Conservation (phyloP, 768 basidiomycete genomes). For the Hygrocybe coccinea region DNA sequence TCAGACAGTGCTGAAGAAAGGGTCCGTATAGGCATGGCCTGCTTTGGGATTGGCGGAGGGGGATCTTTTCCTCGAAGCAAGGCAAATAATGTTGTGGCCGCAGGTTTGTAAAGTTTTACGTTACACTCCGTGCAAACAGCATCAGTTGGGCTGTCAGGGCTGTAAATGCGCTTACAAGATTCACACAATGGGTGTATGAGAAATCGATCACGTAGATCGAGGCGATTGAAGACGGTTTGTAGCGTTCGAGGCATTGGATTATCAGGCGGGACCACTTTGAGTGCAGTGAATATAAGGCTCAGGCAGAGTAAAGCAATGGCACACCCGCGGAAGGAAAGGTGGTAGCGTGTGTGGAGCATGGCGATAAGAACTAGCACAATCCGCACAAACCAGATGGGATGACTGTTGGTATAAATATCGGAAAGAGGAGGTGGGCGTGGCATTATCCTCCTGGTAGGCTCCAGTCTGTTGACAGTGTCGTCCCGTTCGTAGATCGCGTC, state of each 20-base stretch:
- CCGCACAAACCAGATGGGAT: slow-evolving; percentile 13
- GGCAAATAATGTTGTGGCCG: not conserved
- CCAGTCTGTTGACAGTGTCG: no score
- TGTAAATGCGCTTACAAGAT: not conserved
- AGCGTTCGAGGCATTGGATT: slow-evolving; percentile 1
- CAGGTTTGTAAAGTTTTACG: slow-evolving; percentile 2
- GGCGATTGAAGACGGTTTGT: not conserved
- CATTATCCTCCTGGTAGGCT: no score
- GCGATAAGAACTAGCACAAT: slow-evolving; percentile 14
- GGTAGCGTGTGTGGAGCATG: slow-evolving; percentile 20
- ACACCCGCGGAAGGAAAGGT: slow-evolving; percentile 20
- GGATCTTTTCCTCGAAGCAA: not conserved
- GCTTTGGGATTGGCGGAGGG: not conserved
- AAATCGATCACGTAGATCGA: slow-evolving; percentile 3
- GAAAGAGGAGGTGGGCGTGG: not conserved
- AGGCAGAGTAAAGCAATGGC: slow-evolving; percentile 12
- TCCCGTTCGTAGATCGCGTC: no score
- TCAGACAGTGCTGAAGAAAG: slow-evolving; percentile 9
- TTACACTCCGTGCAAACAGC: slow-evolving; percentile 2
- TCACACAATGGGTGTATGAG: slow-evolving; percentile 1
- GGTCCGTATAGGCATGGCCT: slow-evolving; percentile 13
- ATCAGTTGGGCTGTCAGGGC: not conserved
- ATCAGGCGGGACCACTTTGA: not conserved
- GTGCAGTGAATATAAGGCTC: slow-evolving; percentile 8
- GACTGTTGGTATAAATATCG: not conserved